Evolutionary conservation across 352 stramenopile species (phyloP).

Genomic region (Phytophthora podocarpi): DNA sequence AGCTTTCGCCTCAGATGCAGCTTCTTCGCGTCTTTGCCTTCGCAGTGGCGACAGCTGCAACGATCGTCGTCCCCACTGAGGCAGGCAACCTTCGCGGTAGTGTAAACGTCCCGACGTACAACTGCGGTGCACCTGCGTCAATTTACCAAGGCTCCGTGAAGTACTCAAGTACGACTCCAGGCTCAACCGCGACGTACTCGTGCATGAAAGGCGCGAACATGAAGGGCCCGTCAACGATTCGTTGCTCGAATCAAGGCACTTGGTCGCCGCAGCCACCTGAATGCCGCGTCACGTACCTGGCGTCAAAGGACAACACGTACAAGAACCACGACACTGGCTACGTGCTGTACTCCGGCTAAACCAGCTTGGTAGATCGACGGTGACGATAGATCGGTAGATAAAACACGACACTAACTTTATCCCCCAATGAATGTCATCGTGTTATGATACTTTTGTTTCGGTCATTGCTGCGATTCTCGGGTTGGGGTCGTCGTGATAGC

Average conservation of each 20-base stretch:
- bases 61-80: constrained; percentile 1
- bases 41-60: neutral
- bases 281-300: constrained; percentile 53
- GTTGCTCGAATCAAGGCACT: constrained; percentile 41
- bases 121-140: constrained; percentile 31
- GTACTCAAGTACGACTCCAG: constrained; percentile 40
- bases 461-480: constrained; percentile 2
- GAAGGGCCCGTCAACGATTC: constrained; percentile 29
- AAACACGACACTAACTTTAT: too few species aligned
- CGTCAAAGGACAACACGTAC: constrained; percentile 57
- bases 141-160: constrained; percentile 52
- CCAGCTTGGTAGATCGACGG: too few species aligned
- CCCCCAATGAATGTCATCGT: constrained; percentile 19
- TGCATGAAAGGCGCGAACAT: constrained; percentile 55
- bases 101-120: constrained; percentile 4
- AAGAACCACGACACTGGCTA: constrained; percentile 63
- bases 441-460: constrained; percentile 30
- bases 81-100: constrained; percentile 34
- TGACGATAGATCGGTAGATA: too few species aligned
- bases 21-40: constrained; percentile 1
- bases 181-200: constrained; percentile 39
- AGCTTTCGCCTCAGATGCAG: constrained; percentile 13
- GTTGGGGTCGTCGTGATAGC: constrained; percentile 3
- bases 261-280: constrained; percentile 42
- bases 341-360: constrained; percentile 56